Base-by-base conservation (phyloP, 805 yeast genomes). In the Schizosaccharomyces japonicus region DNA sequence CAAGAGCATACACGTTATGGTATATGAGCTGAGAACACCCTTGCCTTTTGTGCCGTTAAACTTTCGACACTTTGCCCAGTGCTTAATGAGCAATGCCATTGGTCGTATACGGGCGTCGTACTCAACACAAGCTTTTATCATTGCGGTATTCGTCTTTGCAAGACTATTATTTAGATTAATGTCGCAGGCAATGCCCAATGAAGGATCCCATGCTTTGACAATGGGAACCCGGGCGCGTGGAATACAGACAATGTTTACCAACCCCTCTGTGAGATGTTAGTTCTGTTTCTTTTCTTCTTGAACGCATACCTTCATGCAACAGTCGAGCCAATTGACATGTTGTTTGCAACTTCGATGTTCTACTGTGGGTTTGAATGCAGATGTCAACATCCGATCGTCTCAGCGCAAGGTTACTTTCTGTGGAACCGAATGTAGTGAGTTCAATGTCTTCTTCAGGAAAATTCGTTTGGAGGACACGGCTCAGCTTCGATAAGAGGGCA, bases 31-130 rank as follows among this genome's bases (percentile, higher is more conserved):
- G 27, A 55, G 39, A 10, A 57, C 55, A 6, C 54, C 57, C 17
- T 57, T 56, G 15, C 52, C 54, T 3, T 56, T 57, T 8, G 58
- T 57, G 32, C 55, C 56, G 33, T 55, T 55, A 11, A 55, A 50
- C 28, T 15, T 49, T 13, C 58, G 53, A 33, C 50, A 52, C 36
- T 55, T 55, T 19, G 58, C 51, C 58, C 58, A 55, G 34, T 53
- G 51, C 48, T 55, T 55, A 39, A 55, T 50, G 19, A 51, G 36
- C 49, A 55, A 49, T 23, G 57, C 58, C 17, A 55, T 44, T 23
- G 54, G 51, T 7, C 57, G 53, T 6, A 55, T 55, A 2, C 58
- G 51, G 13, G 52, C 49, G 45, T 55, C 58, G 21, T 50, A 28
- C 28, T 53, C 54, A 3, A 55, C 57, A 28, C 52, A 55, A 2